A percentile compares a stretch with the other conserved stretches of the same genome.
Evolutionary conservation across 2,329 filamentous ascomycete species (phyloP).

Genomic region (Zarea fungicola): DNA sequence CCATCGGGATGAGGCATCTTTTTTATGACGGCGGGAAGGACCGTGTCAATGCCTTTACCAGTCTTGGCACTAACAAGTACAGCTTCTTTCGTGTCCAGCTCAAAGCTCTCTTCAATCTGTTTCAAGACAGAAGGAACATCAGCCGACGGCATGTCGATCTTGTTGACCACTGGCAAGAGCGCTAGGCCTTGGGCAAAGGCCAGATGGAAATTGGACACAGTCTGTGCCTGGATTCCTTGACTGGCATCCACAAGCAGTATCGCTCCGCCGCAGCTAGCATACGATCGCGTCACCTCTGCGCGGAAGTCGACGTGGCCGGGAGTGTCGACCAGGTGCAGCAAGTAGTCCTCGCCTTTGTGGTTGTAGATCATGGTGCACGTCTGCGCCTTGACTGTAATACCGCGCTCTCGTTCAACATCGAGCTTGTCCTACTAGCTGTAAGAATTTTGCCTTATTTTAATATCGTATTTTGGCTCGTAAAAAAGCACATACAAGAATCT

Average conservation of each 20-base stretch:
- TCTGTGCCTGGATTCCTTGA: slow-evolving; percentile 95
- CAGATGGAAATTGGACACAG: slow-evolving; percentile 96
- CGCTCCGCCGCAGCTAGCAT: slow-evolving; percentile 92
- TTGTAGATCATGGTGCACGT: slow-evolving; percentile 98
- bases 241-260: slow-evolving; percentile 91
- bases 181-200: slow-evolving; percentile 87
- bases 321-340: slow-evolving; percentile 93
- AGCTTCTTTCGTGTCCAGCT: slow-evolving; percentile 70
- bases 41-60: slow-evolving; percentile 75
- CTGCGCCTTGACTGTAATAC: slow-evolving; percentile 98
- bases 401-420: slow-evolving; percentile 91
- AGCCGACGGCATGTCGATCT: slow-evolving; percentile 86
- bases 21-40: slow-evolving; percentile 82
- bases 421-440: slow-evolving; percentile 63
- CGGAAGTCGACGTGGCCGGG: slow-evolving; percentile 97
- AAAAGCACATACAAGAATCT: slow-evolving; percentile 58
- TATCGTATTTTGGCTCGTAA: neutral
- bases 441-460: neutral
- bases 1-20: slow-evolving; percentile 77
- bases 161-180: slow-evolving; percentile 91
- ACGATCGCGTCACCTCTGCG: slow-evolving; percentile 91
- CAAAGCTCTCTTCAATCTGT: slow-evolving; percentile 82
- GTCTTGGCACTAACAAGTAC: slow-evolving; percentile 86
- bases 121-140: slow-evolving; percentile 81
- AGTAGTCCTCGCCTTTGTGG: slow-evolving; percentile 77